Percentiles rank a stretch among this genome's conserved stretches.
These are phyloP conservation scores for Lanmaoa pseudosensibilis DNA, from an alignment of 768 basidiomycete species.

Conservation along the genomic window DNA sequence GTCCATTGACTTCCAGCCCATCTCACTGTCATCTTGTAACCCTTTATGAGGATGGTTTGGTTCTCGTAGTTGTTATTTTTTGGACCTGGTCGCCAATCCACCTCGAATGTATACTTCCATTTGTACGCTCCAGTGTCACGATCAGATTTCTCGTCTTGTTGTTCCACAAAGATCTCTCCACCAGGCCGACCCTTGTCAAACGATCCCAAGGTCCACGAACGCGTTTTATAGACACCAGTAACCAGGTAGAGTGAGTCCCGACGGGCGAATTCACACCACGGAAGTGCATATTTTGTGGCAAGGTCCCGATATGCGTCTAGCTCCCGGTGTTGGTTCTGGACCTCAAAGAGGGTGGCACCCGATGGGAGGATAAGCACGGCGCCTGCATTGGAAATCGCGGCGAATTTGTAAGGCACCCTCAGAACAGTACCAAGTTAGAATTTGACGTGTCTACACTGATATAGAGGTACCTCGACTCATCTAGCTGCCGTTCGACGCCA, in stretches of 20 bases:
- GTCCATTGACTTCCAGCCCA: not conserved
- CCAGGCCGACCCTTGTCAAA: not conserved
- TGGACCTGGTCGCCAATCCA: not conserved
- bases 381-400: not conserved
- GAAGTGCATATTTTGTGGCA: not conserved
- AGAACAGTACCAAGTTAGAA: not conserved
- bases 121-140: not conserved
- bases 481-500: not conserved
- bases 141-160: too few relatives aligned
- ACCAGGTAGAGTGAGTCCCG: constrained; percentile 5
- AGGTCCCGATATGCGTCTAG: not conserved
- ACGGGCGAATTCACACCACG: not conserved
- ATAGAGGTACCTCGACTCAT: not conserved
- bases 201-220: not conserved
- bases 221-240: constrained; percentile 3
- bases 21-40: constrained; percentile 8
- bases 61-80: not conserved
- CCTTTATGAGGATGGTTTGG: constrained; percentile 12
- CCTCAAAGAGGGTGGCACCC: not conserved
- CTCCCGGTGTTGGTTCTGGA: not conserved
- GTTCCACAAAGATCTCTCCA: not conserved
- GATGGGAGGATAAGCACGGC: constrained; percentile 8
- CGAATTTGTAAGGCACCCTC: constrained; percentile 2
- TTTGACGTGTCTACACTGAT: not conserved
- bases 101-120: not conserved